These are phyloP conservation scores for Saccharomyces eubayanus DNA, from an alignment of 805 yeast genomes.

Conservation along the genomic window DNA sequence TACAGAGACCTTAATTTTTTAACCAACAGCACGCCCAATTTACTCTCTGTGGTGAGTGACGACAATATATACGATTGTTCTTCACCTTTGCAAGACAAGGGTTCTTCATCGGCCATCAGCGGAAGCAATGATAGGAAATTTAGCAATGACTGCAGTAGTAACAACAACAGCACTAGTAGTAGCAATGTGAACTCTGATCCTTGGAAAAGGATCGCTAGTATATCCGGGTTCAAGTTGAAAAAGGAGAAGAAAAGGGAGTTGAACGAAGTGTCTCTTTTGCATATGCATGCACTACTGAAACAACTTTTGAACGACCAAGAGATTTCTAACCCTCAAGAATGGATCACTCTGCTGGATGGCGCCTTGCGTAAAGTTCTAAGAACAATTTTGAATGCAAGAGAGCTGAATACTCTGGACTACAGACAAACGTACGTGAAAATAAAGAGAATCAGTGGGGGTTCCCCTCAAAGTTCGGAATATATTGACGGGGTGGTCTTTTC, in stretches of 20 bases:
- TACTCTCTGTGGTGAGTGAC: conserved; percentile 19
- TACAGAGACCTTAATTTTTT: conserved; percentile 18
- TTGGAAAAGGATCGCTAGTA: conserved; percentile 19
- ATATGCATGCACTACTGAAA: conserved; percentile 42
- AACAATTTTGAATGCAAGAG: conserved; percentile 50
- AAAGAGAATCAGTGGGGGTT: conserved; percentile 75
- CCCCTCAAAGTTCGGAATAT: conserved; percentile 47
- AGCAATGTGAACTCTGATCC: conserved; percentile 7
- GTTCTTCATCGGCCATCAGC: background rate
- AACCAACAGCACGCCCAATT: conserved; percentile 30
- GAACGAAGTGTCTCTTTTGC: conserved; percentile 33
- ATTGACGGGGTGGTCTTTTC: conserved; percentile 81
- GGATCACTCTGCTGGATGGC: conserved; percentile 49
- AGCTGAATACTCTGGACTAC: conserved; percentile 73
- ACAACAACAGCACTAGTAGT: background rate
- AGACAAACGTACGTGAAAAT: conserved; percentile 76
- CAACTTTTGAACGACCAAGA: conserved; percentile 58
- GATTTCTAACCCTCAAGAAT: conserved; percentile 41
- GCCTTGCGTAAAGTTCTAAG: conserved; percentile 48
- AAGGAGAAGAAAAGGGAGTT: conserved; percentile 23
- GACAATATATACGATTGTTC: conserved; percentile 7
- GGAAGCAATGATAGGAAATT: background rate
- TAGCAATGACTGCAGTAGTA: background rate
- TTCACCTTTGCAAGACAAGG: background rate
- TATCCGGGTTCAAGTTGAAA: conserved; percentile 9